These are phyloP conservation scores for Buxus sempervirens DNA, from an alignment of 164 flowering plant genomes.

Conservation along the genomic window DNA sequence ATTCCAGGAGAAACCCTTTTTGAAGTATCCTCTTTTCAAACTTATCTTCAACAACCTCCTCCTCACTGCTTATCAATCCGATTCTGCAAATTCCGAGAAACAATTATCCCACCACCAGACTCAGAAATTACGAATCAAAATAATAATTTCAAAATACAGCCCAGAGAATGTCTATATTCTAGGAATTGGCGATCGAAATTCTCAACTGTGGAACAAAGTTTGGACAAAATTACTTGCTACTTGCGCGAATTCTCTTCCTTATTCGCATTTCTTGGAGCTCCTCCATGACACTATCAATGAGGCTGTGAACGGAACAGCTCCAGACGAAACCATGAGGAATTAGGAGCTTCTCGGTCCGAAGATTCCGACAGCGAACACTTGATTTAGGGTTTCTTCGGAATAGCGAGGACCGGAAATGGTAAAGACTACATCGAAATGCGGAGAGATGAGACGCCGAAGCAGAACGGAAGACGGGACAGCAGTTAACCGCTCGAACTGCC, in stretches of 20 bases:
- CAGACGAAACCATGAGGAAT: constrained; percentile 13
- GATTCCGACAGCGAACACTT: constrained; percentile 7
- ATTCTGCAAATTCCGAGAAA: constrained; percentile 32
- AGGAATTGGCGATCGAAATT: too few species aligned
- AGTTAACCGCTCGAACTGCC: constrained; percentile 40
- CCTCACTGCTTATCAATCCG: constrained; percentile 35
- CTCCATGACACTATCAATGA: constrained; percentile 39
- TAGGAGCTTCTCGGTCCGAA: constrained; percentile 10
- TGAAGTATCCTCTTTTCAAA: constrained; percentile 43
- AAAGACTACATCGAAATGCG: constrained; percentile 3
- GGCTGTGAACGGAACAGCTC: constrained; percentile 33
- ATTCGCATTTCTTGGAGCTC: constrained; percentile 20
- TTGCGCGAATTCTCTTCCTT: constrained; percentile 26
- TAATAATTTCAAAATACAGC: too few species aligned
- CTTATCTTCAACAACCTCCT: constrained; percentile 55
- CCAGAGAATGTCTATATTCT: too few species aligned
- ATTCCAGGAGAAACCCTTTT: constrained; percentile 71
- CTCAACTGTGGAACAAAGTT: not conserved
- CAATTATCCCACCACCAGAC: too few species aligned
- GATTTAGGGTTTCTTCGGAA: not conserved
- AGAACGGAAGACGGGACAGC: not conserved
- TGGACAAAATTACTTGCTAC: constrained; percentile 31
- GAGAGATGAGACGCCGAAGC: constrained; percentile 16
- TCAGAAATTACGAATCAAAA: too few species aligned
- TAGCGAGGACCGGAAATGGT: not conserved